A percentile compares a stretch with the other conserved stretches of the same genome.
phyloP scores from a whole-genome alignment of 106 monocot species.

The Cymbidium sinense region DNA sequence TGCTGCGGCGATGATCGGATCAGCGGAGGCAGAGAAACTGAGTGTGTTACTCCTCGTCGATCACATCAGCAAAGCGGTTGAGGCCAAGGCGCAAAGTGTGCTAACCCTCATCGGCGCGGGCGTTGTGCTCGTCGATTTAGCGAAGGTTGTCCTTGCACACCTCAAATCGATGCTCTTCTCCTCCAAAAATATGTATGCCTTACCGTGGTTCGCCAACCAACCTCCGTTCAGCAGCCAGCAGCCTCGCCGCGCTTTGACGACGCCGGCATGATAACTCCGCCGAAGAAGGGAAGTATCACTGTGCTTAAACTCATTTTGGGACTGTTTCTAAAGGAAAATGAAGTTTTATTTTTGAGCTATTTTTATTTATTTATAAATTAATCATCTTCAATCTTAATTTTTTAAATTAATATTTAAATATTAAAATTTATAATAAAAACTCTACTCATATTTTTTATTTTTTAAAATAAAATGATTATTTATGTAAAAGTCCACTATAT shows the following conservation, averaged over 20 bases:
- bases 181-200: slow-evolving; percentile 26
- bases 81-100: slow-evolving; percentile 49
- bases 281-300: slow-evolving; percentile 6
- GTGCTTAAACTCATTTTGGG: neutral
- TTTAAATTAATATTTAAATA: too few species aligned
- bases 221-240: slow-evolving; percentile 40
- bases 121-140: slow-evolving; percentile 78
- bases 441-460: too few species aligned
- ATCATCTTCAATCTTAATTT: too few species aligned
- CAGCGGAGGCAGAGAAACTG: too few species aligned
- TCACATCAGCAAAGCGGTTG: slow-evolving; percentile 73
- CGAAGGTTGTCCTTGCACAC: slow-evolving; percentile 65
- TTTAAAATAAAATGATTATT: too few species aligned
- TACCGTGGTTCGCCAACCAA: slow-evolving; percentile 45
- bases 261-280: neutral
- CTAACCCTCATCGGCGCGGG: slow-evolving; percentile 36
- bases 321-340: too few species aligned
- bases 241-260: slow-evolving; percentile 32
- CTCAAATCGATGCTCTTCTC: slow-evolving; percentile 44
- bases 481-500: too few species aligned
- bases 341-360: too few species aligned
- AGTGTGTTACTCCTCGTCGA: slow-evolving; percentile 73
- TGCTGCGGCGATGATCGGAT: neutral
- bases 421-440: too few species aligned
- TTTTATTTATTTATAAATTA: too few species aligned